These are phyloP conservation scores for Yamadazyma scolyti DNA, from an alignment of 805 yeast genomes.

Conservation along the genomic window DNA sequence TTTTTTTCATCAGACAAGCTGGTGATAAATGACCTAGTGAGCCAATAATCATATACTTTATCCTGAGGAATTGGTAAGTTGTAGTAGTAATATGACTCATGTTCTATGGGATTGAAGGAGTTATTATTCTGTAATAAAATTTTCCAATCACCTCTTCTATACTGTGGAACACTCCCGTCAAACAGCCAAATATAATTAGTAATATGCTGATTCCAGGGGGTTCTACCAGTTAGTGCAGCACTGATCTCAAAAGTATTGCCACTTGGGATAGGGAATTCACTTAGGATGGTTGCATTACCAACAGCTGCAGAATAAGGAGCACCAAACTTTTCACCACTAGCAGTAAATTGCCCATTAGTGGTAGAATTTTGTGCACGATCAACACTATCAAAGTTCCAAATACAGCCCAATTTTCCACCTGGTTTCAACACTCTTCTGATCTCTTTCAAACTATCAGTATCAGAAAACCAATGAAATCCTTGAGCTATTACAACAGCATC, in stretches of 20 bases:
- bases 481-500: constrained; percentile 57
- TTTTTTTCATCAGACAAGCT: constrained; percentile 35
- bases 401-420: constrained; percentile 47
- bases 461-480: constrained; percentile 69
- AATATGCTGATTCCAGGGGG: constrained; percentile 37
- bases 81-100: constrained; percentile 30
- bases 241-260: too few species aligned
- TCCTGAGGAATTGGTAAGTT: constrained; percentile 27
- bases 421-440: constrained; percentile 47
- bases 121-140: constrained; percentile 27
- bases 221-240: too few species aligned
- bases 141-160: constrained; percentile 48
- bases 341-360: constrained; percentile 88
- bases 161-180: constrained; percentile 54
- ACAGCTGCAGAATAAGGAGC: too few species aligned
- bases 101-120: constrained; percentile 28
- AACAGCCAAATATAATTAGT: constrained; percentile 28
- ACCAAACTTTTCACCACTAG: too few species aligned
- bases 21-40: constrained; percentile 53
- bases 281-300: too few species aligned
- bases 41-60: constrained; percentile 48
- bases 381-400: constrained; percentile 55
- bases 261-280: too few species aligned
- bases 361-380: constrained; percentile 53
- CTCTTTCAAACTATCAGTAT: constrained; percentile 44